phyloP scores from a whole-genome alignment of 495 filamentous ascomycete species.

The Eremomyces bilateralis region DNA sequence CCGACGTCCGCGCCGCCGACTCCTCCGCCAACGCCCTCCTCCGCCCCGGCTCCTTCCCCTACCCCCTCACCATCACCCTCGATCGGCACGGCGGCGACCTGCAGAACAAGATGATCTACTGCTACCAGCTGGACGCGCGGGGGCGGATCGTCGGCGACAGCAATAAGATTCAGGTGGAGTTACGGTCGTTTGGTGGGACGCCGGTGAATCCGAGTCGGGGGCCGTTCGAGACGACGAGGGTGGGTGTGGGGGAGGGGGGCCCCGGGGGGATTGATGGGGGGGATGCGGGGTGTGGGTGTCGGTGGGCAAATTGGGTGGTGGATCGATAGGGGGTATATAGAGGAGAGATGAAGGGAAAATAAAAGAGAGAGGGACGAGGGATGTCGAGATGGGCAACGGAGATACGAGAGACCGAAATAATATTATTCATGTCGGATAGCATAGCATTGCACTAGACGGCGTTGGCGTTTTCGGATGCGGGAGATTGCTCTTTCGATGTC shows the following conservation, averaged over 20 bases:
- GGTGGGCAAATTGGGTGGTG: slow-evolving; percentile 42
- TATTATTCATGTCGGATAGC: too few relatives aligned
- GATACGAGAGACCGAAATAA: too few relatives aligned
- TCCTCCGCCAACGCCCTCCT: slow-evolving; percentile 31
- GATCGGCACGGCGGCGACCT: slow-evolving; percentile 59
- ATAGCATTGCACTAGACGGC: too few relatives aligned
- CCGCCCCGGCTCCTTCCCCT: slow-evolving; percentile 60
- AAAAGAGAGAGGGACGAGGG: too few relatives aligned
- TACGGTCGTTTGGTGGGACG: slow-evolving; percentile 35
- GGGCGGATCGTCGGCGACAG: slow-evolving; percentile 28
- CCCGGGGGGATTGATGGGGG: slow-evolving; percentile 47
- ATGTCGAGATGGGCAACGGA: too few relatives aligned
- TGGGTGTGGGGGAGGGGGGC: slow-evolving; percentile 9
- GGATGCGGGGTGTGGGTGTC: slow-evolving; percentile 49
- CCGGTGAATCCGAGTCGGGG: slow-evolving; percentile 35
- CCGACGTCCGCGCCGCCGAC: too few relatives aligned
- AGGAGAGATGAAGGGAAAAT: too few relatives aligned
- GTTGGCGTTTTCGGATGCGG: too few relatives aligned
- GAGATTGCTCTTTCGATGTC: too few relatives aligned
- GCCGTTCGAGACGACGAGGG: slow-evolving; percentile 22
- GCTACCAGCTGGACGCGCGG: slow-evolving; percentile 36
- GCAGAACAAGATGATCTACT: slow-evolving; percentile 44
- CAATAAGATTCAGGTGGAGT: slow-evolving; percentile 33
- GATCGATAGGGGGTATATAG: too few relatives aligned
- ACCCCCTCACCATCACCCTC: slow-evolving; percentile 57